Conservation (phyloP, 2,329 filamentous ascomycete genomes). For the Piedraia hortae region DNA sequence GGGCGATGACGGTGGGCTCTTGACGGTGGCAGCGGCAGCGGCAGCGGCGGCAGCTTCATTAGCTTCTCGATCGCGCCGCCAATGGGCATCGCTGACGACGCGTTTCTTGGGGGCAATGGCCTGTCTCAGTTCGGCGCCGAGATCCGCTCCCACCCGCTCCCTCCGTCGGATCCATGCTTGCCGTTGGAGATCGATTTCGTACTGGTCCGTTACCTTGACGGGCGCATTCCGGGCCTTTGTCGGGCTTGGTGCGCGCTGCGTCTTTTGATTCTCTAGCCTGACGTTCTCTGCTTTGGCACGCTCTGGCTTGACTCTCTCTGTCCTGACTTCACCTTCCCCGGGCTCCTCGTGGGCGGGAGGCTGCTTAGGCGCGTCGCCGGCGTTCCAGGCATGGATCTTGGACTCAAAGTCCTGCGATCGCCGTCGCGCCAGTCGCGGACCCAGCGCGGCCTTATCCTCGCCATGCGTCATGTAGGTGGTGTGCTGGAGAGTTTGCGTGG, state of each 20-base stretch:
- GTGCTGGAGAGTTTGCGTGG: too few relatives aligned
- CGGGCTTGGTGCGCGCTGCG: slow-evolving; percentile 1
- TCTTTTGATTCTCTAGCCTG: slow-evolving; percentile 1
- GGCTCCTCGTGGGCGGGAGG: slow-evolving; percentile 8
- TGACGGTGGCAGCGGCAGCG: slow-evolving; percentile 10
- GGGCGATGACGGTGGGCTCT: slow-evolving; percentile 9
- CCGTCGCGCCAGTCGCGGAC: slow-evolving; percentile 8
- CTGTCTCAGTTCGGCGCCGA: slow-evolving; percentile 19
- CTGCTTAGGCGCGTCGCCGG: slow-evolving; percentile 7
- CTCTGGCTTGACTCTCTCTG: not conserved
- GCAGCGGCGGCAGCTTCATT: slow-evolving; percentile 7
- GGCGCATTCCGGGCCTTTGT: slow-evolving; percentile 4
- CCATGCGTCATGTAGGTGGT: too few relatives aligned
- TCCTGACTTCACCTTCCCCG: slow-evolving; percentile 3
- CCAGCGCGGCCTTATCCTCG: too few relatives aligned
- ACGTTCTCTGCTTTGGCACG: slow-evolving; percentile 1
- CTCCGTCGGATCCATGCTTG: slow-evolving; percentile 14
- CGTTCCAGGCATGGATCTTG: slow-evolving; percentile 12
- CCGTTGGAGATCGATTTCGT: slow-evolving; percentile 10
- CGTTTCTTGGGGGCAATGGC: slow-evolving; percentile 57
- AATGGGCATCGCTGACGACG: slow-evolving; percentile 80
- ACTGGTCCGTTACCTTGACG: slow-evolving; percentile 3
- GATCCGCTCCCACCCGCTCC: slow-evolving; percentile 13
- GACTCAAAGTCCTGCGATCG: slow-evolving; percentile 11
- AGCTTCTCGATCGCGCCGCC: slow-evolving; percentile 19